Evolutionary conservation across 2,329 filamentous ascomycete genomes (phyloP), one percentile per base, ranked within the genome.

Genomic region (Ascomycota sp.): DNA sequence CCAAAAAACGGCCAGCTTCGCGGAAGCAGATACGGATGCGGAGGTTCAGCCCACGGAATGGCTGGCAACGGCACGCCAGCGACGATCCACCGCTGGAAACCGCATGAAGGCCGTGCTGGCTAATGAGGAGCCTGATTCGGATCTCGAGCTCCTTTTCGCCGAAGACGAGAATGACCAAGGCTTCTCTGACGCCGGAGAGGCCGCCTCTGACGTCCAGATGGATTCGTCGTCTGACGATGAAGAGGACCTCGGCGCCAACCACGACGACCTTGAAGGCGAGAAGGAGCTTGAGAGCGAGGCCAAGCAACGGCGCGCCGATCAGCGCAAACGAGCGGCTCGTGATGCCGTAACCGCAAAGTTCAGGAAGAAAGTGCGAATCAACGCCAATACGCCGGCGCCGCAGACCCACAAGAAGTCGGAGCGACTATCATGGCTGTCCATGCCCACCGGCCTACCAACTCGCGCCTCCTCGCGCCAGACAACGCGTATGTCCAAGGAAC

Each of bases 221-320:
- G 82, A 91, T 43, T 85, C 78, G 10, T 91, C 81, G 0, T 80
- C 73, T 0, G 78, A 81, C 38, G 77, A 83, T 28, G 81, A 89
- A 29, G 82, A 91, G 35, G 75, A 82, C 33, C 77, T 81, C 37
- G 77, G 82, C 28, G 80, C 89, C 29, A 81, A 51, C 32, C 48
- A 46, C 20, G 65, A 89, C 39, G 81, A 92, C 25, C 51, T 89
- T 4, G 79, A 81, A 33, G 89, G 89, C 22, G 89, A 98, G 54
- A 77, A 75, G 43, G 82, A 92, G 52, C 51, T 98, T 32, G 73
- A 89, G 52, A 75, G 69, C 38, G 69, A 77, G 41, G 81, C 76
- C 33, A 74, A 72, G 40, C 70, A 68, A 34, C 75, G 76, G 41
- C 68, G 61, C 41, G 52, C 63, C 33, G 69, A 65, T 3, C 80